Evolutionary conservation across 805 yeast species (phyloP), one percentile per base, ranked within the genome.

Genomic region (Peterozyma xylosa): DNA sequence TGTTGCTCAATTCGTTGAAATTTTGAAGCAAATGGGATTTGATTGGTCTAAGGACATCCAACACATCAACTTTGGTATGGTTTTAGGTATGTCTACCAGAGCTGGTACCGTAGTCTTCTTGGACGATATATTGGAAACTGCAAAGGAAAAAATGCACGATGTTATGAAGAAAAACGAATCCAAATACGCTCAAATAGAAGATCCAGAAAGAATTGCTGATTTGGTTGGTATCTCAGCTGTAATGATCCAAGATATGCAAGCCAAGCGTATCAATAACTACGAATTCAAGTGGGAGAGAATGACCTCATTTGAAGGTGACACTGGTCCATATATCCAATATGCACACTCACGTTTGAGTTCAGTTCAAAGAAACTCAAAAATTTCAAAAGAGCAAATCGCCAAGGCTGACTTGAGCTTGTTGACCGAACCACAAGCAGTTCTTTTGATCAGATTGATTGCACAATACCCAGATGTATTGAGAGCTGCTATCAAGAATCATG

Each of bases 231-330:
- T 93, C 46, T 84, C 96, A 30, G 99, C 99, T 5, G 96, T 93
- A 48, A 90, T 93, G 96, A 86, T 93, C 58, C 99, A 93, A 74
- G 99, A 93, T 67, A 90, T 93, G 98, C 95, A 87, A 68, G 81
- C 96, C 48, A 93, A 93, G 72, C 84, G 99, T 67, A 78, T 91
- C 66, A 89, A 91, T 73, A 91, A 93, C 70, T 93, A 93, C 70
- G 87, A 82, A 57, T 93, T 93, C 70, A 86, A 88, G 66, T 93
- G 99, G 99, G 88, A 86, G 57, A 85, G 99, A 72, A 93, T 93
- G 97, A 76, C 86, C 38, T 88, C 98, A 3, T 90, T 93, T 53
- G 99, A 93, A 73, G 99, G 99, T 67, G 99, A 93, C 67, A 93
- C 99, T 45, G 99, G 99, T 62, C 98, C 99, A 48, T 93, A 93